Conservation (phyloP, 257 asterid genomes). For the Solanum virginianum region DNA sequence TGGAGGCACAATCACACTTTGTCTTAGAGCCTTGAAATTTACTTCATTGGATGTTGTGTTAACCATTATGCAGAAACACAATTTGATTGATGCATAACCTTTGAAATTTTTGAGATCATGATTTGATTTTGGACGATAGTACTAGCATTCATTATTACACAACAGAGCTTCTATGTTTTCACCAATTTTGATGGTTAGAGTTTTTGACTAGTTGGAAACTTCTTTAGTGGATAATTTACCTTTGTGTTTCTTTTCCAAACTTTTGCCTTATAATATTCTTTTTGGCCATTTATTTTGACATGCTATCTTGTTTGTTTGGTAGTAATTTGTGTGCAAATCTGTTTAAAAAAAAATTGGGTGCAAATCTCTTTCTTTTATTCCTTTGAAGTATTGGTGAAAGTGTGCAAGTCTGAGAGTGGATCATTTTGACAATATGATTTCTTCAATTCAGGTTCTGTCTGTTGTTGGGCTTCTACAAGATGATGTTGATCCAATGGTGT, state of each 20-base stretch:
- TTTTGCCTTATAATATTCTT: not conserved
- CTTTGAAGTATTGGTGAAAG: not conserved
- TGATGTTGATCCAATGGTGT: constrained; percentile 94
- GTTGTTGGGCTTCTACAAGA: constrained; percentile 96
- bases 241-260: not conserved
- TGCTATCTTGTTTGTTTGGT: not conserved
- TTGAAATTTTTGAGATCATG: not conserved
- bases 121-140: not conserved
- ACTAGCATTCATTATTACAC: not conserved
- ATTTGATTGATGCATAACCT: not conserved
- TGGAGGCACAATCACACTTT: not conserved
- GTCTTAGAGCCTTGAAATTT: not conserved
- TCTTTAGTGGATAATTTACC: not conserved
- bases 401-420: not conserved
- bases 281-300: not conserved
- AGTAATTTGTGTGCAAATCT: not conserved
- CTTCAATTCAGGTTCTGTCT: constrained; percentile 63
- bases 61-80: not conserved
- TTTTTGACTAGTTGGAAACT: not conserved
- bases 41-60: not conserved
- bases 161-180: not conserved
- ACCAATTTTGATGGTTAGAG: not conserved
- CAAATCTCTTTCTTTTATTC: not conserved
- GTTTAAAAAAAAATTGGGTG: not conserved
- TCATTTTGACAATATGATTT: not conserved